These are phyloP conservation scores for Arctostaphylos glauca DNA, from an alignment of 148 eudicot genomes.

Conservation along the genomic window DNA sequence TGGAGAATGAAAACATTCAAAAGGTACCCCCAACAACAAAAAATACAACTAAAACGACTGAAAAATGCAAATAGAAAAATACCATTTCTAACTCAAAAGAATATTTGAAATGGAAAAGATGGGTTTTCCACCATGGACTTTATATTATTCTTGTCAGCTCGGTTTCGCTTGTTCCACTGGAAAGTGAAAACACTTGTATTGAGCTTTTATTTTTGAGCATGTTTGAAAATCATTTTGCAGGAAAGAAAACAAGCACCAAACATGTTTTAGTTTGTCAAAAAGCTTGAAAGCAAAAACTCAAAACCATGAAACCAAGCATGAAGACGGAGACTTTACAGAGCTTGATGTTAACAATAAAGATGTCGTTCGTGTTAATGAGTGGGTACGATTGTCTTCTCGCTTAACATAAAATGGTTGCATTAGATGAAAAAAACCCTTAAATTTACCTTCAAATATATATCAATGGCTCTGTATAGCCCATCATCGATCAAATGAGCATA, in stretches of 20 bases:
- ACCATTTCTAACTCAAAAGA: background rate
- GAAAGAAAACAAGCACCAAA: background rate
- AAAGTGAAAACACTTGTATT: background rate
- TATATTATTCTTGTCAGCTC: background rate
- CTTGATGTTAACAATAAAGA: background rate
- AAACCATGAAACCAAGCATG: background rate
- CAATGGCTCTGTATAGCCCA: conserved; percentile 71
- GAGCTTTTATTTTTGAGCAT: background rate
- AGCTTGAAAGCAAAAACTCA: background rate
- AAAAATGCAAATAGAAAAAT: background rate
- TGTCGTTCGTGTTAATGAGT: background rate
- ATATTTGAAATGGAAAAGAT: no score
- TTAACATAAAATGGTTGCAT: background rate
- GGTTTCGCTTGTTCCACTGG: background rate
- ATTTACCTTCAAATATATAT: conserved; percentile 65
- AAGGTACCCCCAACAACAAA: background rate
- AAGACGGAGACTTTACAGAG: background rate
- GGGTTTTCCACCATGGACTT: background rate
- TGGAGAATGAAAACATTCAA: background rate
- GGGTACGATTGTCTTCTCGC: background rate
- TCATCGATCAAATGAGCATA: conserved; percentile 78
- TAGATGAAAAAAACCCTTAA: background rate
- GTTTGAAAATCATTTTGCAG: background rate
- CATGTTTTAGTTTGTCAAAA: background rate
- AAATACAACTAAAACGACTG: background rate